Evolutionary conservation across 805 yeast genomes (phyloP).

Genomic region (Saccharomycopsis sp.): DNA sequence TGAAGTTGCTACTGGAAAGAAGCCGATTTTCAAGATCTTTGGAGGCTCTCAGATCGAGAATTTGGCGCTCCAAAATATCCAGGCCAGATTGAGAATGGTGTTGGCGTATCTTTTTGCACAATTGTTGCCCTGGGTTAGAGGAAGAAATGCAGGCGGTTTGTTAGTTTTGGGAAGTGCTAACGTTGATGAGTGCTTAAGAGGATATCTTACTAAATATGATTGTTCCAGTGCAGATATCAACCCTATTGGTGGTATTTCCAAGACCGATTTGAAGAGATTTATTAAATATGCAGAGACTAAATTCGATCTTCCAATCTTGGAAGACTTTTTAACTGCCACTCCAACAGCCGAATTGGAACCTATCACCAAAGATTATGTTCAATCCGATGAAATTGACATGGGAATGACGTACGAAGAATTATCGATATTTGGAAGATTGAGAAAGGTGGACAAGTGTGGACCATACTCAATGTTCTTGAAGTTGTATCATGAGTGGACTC

Average conservation of each 20-base stretch:
- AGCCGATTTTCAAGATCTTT: slow-evolving; percentile 82
- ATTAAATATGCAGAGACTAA: slow-evolving; percentile 68
- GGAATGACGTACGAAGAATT: slow-evolving; percentile 96
- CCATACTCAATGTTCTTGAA: slow-evolving; percentile 93
- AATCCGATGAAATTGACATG: slow-evolving; percentile 96
- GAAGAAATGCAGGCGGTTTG: slow-evolving; percentile 59
- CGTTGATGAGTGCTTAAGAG: slow-evolving; percentile 94
- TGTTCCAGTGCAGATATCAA: slow-evolving; percentile 96
- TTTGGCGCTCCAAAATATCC: slow-evolving; percentile 91
- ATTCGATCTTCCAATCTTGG: slow-evolving; percentile 71
- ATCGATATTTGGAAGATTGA: slow-evolving; percentile 79
- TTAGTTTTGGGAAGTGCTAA: slow-evolving; percentile 93
- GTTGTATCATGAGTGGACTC: slow-evolving; percentile 88
- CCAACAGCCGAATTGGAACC: slow-evolving; percentile 99
- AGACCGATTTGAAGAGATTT: slow-evolving; percentile 82
- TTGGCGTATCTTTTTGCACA: slow-evolving; percentile 90
- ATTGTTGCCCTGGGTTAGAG: slow-evolving; percentile 89
- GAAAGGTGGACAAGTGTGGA: slow-evolving; percentile 93
- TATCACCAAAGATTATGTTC: slow-evolving; percentile 84
- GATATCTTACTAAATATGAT: slow-evolving; percentile 93
- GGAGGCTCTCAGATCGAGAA: slow-evolving; percentile 93
- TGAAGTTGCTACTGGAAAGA: slow-evolving; percentile 84
- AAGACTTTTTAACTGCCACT: slow-evolving; percentile 78
- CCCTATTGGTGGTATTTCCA: slow-evolving; percentile 98
- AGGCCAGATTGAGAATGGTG: slow-evolving; percentile 95